phyloP scores from a whole-genome alignment of 2,329 filamentous ascomycete species.

The Colletotrichum orchidophilum region DNA sequence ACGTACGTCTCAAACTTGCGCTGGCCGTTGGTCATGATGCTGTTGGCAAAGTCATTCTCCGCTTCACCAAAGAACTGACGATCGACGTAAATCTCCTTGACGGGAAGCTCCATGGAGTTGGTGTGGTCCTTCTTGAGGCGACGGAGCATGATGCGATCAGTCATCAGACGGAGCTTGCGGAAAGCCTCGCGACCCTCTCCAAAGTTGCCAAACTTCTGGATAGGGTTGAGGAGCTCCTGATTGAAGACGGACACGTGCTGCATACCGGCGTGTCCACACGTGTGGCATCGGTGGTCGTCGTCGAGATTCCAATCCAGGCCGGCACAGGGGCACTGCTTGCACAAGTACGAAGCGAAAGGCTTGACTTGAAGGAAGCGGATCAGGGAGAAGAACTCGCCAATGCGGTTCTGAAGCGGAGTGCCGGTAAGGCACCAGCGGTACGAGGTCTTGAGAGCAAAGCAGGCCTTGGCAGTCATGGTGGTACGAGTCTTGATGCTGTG shows the following conservation, averaged over 20 bases:
- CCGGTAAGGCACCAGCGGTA: conserved; percentile 98
- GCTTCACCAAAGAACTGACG: conserved; percentile 97
- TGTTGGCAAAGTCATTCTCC: conserved; percentile 93
- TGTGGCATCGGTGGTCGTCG: conserved; percentile 73
- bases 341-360: conserved; percentile 94
- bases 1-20: conserved; percentile 97
- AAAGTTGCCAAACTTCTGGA: conserved; percentile 68
- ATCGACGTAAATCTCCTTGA: conserved; percentile 91
- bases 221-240: conserved; percentile 91
- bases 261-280: conserved; percentile 62
- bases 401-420: conserved; percentile 95
- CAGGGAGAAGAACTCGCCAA: conserved; percentile 96
- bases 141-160: conserved; percentile 93
- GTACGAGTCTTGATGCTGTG: conserved; percentile 93
- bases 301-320: conserved; percentile 86
- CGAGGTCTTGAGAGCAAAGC: conserved; percentile 85
- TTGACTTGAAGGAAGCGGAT: conserved; percentile 89
- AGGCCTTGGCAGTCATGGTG: conserved; percentile 93
- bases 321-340: conserved; percentile 85
- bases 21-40: conserved; percentile 91
- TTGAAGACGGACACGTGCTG: conserved; percentile 77
- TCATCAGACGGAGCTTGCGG: conserved; percentile 84
- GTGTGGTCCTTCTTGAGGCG: conserved; percentile 95
- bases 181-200: conserved; percentile 76
- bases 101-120: conserved; percentile 93